Base-by-base conservation (phyloP, 148 eudicot species). In the Vaccinium myrtillus region DNA sequence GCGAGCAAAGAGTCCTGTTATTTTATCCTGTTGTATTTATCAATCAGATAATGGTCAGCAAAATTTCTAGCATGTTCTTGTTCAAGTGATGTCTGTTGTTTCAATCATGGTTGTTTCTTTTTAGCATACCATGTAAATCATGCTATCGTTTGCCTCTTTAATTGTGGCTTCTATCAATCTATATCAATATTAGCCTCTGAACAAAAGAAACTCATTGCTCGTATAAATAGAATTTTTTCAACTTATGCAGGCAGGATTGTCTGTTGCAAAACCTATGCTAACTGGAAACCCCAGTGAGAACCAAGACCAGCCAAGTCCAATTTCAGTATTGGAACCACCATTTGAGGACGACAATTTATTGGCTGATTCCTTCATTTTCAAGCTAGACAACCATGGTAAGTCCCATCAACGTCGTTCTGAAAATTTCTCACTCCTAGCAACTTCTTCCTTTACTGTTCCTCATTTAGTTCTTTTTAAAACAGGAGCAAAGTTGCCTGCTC, bases 251-350 rank as follows among this genome's bases (percentile, higher is more conserved):
- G 90, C 87, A 50, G 89, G 84, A 46, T 82, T 87, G 39, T 80
- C 77, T 77, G 74, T 84, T 30, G 53, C 89, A 81, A 92, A 91
- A 63, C 81, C 89, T 27, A 70, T 83, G 54, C 80, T 78, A 58
- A 61, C 85, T 85, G 90, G 90, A 76, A 87, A 54, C 75, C 87
- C 39, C 14, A 88, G 89, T 49, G 96, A 91, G 85, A 93, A 91
- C 87, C 98, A 89, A 88, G 98, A 93, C 82, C 96, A 97, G 79
- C 99, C 99, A 14, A 97, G 99, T 86, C 99, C 99, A 39, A 87
- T 93, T 84, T 97, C 98, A 53, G 98, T 95, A 58, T 86, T 97
- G 51, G 95, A 93, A 85, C 89, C 90, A 50, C 89, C 89, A 10
- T 94, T 91, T 84, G 98, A 93, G 75, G 95, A 93, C 59, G 94